These are phyloP conservation scores for Cubamyces sp. DNA, from an alignment of 768 basidiomycete species.

Conservation along the genomic window DNA sequence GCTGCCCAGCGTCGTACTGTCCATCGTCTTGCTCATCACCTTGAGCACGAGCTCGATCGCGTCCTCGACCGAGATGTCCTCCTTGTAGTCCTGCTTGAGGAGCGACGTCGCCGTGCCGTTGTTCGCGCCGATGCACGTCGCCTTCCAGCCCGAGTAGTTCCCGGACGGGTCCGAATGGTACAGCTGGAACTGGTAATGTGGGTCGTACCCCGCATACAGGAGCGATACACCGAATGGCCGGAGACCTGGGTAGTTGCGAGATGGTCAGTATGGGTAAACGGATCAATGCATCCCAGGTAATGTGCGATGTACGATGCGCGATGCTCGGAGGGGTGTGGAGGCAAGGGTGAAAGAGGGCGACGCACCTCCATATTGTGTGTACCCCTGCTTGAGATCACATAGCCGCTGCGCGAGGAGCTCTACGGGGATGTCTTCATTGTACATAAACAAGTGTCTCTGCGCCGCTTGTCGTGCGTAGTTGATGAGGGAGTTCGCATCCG, in stretches of 20 bases:
- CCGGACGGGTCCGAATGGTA: slow-evolving; percentile 99
- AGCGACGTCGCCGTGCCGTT: slow-evolving; percentile 94
- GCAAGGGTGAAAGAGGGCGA: slow-evolving; percentile 8
- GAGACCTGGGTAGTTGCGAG: slow-evolving; percentile 62
- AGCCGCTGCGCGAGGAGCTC: slow-evolving; percentile 92
- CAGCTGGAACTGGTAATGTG: slow-evolving; percentile 94
- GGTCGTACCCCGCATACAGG: slow-evolving; percentile 95
- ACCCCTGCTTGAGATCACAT: slow-evolving; percentile 98
- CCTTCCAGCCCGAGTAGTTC: slow-evolving; percentile 98
- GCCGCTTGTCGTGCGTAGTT: slow-evolving; percentile 93
- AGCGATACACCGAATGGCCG: slow-evolving; percentile 98
- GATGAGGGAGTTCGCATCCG: slow-evolving; percentile 96
- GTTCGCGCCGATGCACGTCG: slow-evolving; percentile 98
- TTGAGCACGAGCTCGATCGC: slow-evolving; percentile 90
- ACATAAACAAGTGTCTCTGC: slow-evolving; percentile 83
- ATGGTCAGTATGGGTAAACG: background rate
- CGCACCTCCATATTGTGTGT: slow-evolving; percentile 94
- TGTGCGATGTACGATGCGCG: background rate
- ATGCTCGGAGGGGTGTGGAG: background rate
- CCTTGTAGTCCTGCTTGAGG: slow-evolving; percentile 98
- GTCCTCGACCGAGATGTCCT: slow-evolving; percentile 88
- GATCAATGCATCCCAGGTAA: too few species aligned
- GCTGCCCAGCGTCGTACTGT: slow-evolving; percentile 93
- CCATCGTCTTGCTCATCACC: slow-evolving; percentile 99
- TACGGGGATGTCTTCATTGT: slow-evolving; percentile 98